Base-by-base conservation (phyloP, 257 asterid species). In the Solanum chiquidenum region DNA sequence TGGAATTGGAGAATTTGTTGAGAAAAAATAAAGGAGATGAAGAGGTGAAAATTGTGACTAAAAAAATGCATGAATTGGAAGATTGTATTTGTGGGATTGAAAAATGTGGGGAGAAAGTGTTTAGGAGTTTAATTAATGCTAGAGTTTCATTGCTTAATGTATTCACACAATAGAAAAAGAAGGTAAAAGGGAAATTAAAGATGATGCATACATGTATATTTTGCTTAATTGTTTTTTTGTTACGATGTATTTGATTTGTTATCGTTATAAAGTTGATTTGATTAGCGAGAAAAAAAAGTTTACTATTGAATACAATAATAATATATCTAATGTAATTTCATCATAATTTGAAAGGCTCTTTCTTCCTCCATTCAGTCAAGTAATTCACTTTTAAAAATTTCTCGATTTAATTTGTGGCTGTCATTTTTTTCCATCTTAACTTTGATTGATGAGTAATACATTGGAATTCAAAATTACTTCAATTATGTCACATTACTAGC, bases 71-170 rank as follows among this genome's bases (percentile, higher is more conserved):
- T 10, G 92, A 91, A 42, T 76, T 90, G 86, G 98, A 96, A 83
- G 97, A 93, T 88, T 90, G 97, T 68, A 85, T 96, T 14, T 74
- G 86, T 88, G 95, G 91, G 73, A 95, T 95, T 87, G 97, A 94
- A 88, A 91, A 69, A 14, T 92, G 95, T 21, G 95, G 95, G 1
- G 98, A 92, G 52, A 94, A 87, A 87, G 95, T 93, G n/a, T 93
- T 93, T 76, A 92, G 98, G 90, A 93, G 97, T 86, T 94, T 95
- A 91, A 93, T 95, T 86, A 94, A 91, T 73, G 88, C 98, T 23
- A 94, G 98, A 87, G 98, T 94, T 89, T 93, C 99, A 6, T 91
- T 96, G 77, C 96, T 96, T 88, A 96, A 96, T 90, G 93, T 95
- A 60, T 92, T 96, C 87, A 94, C 97, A 20, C 95, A 92, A 60